These are phyloP conservation scores for Eleusine indica DNA, from an alignment of 176 grass and related monocot genomes.

Conservation along the genomic window DNA sequence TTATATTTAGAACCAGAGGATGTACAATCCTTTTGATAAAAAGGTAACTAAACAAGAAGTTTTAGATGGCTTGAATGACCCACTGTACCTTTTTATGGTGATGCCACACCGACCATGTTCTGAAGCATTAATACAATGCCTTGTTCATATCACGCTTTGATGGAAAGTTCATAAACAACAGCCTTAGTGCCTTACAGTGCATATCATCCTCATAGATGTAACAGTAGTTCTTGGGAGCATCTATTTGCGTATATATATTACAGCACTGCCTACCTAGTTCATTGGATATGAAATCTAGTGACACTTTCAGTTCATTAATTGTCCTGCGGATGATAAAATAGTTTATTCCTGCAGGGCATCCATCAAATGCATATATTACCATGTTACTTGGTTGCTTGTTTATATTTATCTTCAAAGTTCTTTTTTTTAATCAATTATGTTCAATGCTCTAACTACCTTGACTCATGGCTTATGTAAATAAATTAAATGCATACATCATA, in stretches of 20 bases:
- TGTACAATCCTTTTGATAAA: not conserved
- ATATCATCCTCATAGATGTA: not conserved
- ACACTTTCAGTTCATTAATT: not conserved
- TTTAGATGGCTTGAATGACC: not conserved
- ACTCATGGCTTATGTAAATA: not conserved
- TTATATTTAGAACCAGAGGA: not conserved
- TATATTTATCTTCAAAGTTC: slow-evolving; percentile 11
- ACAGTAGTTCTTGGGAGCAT: not conserved
- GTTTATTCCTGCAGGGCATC: not conserved
- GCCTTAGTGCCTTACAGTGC: not conserved
- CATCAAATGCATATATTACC: not conserved
- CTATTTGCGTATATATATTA: not conserved
- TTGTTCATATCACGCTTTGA: not conserved
- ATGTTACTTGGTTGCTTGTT: slow-evolving; percentile 7
- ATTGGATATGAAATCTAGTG: not conserved
- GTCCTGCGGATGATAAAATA: slow-evolving; percentile 17
- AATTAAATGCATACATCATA: slow-evolving; percentile 30
- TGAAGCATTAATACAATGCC: slow-evolving; percentile 8
- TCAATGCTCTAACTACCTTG: not conserved
- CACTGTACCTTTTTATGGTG: not conserved
- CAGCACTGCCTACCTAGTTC: not conserved
- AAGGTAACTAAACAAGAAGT: not conserved
- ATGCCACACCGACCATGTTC: not conserved
- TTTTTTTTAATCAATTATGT: not conserved
- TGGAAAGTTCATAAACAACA: not conserved